Percentiles rank a stretch among this genome's conserved stretches.
Evolutionary conservation across 768 basidiomycete species (phyloP).

Genomic region (Amylocystis lapponica): DNA sequence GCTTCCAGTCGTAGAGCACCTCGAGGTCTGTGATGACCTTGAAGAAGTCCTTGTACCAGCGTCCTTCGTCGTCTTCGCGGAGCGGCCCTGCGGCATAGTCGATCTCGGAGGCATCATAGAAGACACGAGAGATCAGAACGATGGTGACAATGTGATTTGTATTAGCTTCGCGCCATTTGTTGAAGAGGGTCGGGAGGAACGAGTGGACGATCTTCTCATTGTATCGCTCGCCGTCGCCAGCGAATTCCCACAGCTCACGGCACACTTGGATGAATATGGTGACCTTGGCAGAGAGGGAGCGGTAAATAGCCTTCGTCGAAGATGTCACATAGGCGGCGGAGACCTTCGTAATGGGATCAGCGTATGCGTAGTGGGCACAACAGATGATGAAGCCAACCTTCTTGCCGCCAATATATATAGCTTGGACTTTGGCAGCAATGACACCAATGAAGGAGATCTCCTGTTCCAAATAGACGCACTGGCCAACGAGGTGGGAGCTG

Average conservation of each 20-base stretch:
- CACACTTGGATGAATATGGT: slow-evolving; percentile 97
- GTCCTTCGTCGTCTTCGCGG: slow-evolving; percentile 64
- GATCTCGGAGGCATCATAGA: slow-evolving; percentile 77
- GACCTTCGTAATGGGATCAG: slow-evolving; percentile 33
- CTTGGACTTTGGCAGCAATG: slow-evolving; percentile 76
- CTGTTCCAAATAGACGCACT: slow-evolving; percentile 79
- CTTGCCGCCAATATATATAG: slow-evolving; percentile 65
- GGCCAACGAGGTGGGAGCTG: slow-evolving; percentile 71
- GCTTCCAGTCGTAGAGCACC: slow-evolving; percentile 81
- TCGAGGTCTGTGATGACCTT: slow-evolving; percentile 94
- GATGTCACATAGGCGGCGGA: slow-evolving; percentile 76
- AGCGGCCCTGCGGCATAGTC: slow-evolving; percentile 82
- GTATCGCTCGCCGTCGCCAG: slow-evolving; percentile 92
- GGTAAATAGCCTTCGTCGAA: slow-evolving; percentile 82
- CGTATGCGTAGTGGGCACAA: slow-evolving; percentile 4
- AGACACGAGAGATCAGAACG: slow-evolving; percentile 89
- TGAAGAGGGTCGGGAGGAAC: slow-evolving; percentile 86
- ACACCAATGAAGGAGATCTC: slow-evolving; percentile 82
- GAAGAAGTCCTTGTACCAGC: slow-evolving; percentile 94
- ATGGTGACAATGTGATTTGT: slow-evolving; percentile 94
- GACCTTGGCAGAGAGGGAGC: slow-evolving; percentile 86
- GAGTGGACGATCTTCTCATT: slow-evolving; percentile 98
- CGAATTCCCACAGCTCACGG: slow-evolving; percentile 93
- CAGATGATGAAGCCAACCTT: slow-evolving; percentile 45
- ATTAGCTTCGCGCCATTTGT: slow-evolving; percentile 75